A percentile compares a stretch with the other conserved stretches of the same genome.
phyloP scores from a whole-genome alignment of 306 rosid genomes.

The Potentilla sterilis region DNA sequence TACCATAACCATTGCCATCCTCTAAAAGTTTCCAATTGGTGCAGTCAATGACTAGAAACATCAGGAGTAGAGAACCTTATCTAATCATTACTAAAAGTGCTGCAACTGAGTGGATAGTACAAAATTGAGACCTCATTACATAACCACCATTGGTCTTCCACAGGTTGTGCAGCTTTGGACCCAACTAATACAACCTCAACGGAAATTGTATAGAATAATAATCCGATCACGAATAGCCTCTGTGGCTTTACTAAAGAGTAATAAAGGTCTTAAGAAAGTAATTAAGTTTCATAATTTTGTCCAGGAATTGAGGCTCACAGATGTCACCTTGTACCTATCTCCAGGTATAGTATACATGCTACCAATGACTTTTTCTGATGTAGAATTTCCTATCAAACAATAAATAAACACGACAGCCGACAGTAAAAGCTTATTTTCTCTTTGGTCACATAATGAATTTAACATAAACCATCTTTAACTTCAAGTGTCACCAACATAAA shows the following conservation, averaged over 20 bases:
- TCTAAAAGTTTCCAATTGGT: not conserved
- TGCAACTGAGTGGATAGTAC: not conserved
- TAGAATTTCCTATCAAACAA: not conserved
- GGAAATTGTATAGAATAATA: not conserved
- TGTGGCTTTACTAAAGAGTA: conserved; percentile 5
- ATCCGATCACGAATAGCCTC: not conserved
- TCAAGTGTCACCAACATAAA: not conserved
- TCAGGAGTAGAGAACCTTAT: not conserved
- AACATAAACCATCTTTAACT: not conserved
- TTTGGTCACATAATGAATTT: not conserved
- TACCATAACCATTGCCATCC: conserved; percentile 1
- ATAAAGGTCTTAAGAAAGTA: not conserved
- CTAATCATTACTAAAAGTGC: not conserved
- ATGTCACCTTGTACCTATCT: not conserved
- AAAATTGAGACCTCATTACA: not conserved
- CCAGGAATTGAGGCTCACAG: not conserved
- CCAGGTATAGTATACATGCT: not conserved
- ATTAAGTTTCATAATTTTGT: not conserved
- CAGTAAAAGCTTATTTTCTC: not conserved
- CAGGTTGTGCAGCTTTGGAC: not conserved
- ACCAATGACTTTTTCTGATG: not conserved
- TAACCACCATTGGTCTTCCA: not conserved
- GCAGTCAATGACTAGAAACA: not conserved
- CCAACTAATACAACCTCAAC: not conserved
- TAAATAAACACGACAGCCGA: not conserved